Percentiles rank a stretch among this genome's conserved stretches.
phyloP scores from a whole-genome alignment of 2,329 filamentous ascomycete species.

The Cyphellophora europaea region DNA sequence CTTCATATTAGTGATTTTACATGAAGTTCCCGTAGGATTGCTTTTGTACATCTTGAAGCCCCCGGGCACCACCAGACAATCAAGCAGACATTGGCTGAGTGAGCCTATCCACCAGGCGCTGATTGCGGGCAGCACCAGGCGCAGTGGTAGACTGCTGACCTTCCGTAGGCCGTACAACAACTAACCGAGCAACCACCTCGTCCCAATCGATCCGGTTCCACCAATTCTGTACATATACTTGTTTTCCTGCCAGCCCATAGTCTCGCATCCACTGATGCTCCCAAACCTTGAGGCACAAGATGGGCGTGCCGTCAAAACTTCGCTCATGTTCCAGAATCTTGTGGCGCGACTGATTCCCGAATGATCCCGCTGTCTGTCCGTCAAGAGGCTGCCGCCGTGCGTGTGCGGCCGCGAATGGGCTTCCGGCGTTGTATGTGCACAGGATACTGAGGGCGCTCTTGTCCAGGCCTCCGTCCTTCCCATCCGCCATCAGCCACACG shows the following conservation, averaged over 20 bases:
- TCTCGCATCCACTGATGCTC: conserved; percentile 86
- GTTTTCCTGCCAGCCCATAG: conserved; percentile 69
- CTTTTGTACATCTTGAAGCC: too few relatives aligned
- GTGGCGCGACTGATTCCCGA: conserved; percentile 16
- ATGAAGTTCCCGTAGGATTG: too few relatives aligned
- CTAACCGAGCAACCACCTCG: too few relatives aligned
- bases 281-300: conserved; percentile 93
- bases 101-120: too few relatives aligned
- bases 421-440: conserved; percentile 83
- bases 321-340: conserved; percentile 8
- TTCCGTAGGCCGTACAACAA: too few relatives aligned
- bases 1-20: too few relatives aligned
- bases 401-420: conserved; percentile 77
- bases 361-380: conserved; percentile 15
- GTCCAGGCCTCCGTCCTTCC: too few relatives aligned
- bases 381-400: conserved; percentile 54
- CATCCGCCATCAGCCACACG: conserved; percentile 95
- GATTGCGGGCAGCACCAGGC: too few relatives aligned
- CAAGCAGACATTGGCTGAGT: too few relatives aligned
- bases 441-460: conserved; percentile 62
- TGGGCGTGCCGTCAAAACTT: conserved; percentile 28
- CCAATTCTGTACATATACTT: conserved; percentile 66
- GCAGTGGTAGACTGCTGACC: too few relatives aligned
- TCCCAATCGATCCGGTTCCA: conserved; percentile 82
- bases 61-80: too few relatives aligned